Evolutionary conservation across 2,329 filamentous ascomycete genomes (phyloP), one percentile per base, ranked within the genome.

Genomic region (Fusarium sp.): DNA sequence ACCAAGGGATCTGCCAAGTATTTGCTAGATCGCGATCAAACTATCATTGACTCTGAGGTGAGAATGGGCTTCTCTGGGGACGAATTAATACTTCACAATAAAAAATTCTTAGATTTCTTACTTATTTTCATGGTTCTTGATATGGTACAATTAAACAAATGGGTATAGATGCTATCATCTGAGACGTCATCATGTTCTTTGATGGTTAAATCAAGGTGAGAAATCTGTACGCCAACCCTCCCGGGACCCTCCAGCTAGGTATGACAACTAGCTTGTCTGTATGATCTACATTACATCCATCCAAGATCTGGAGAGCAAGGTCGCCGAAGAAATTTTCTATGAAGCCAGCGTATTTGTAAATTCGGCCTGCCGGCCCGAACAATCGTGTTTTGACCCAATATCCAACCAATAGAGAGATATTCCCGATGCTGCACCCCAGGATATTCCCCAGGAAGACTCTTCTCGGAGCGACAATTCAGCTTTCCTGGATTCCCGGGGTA

Each of bases 151-250:
- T 48, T 63, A 63, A 63, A 59, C 57, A 69, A 69, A 69, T 67
- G 66, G 66, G 66, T 69, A 69, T 69, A 63, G 61, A 57, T 63
- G 57, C 61, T 58, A 67, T 69, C 55, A 56, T 69, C 15, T 61
- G 35, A 63, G 56, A 63, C 57, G 42, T 63, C 66, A 66, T 69
- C 66, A 67, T 63, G 46, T 59, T 62, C 51, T 62, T 42, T 51
- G 55, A 54, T 37, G 41, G 66, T 56, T 47, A 62, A 56, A 50
- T 58, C 50, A 27, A 59, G 47, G 36, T 18, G 49, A 33, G 20
- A 69, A 55, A 67, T 52, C 57, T 46, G 39, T 61, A 48, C 35
- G 59, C 58, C 62, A 59, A 52, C 35, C 36, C 49, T 54, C 29
- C 45, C 27, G 45, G 35, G 43, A 50, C 29, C 15, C 42, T 37